phyloP scores from a whole-genome alignment of 140 eudicot species.

The Oenanthe javanica region DNA sequence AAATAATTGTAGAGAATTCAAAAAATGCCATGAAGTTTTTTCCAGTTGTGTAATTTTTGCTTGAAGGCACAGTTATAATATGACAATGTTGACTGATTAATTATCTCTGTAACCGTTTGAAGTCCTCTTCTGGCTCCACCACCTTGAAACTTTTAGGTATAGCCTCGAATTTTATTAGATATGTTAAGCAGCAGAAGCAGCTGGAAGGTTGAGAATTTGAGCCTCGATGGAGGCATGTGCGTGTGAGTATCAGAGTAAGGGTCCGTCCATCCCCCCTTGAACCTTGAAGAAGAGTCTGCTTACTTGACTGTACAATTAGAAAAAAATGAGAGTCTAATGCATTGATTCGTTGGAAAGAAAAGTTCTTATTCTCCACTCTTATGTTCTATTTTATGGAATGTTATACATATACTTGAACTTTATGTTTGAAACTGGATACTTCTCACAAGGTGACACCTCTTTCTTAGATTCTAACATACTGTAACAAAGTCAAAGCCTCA shows the following conservation, averaged over 20 bases:
- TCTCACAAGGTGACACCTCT: too few relatives aligned
- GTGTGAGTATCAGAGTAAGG: background rate
- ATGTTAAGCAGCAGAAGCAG: background rate
- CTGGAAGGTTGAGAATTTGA: background rate
- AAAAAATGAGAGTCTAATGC: background rate
- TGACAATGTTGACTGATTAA: too few relatives aligned
- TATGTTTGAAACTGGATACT: background rate
- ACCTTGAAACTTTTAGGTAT: too few relatives aligned
- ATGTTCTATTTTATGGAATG: background rate
- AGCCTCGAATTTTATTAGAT: background rate
- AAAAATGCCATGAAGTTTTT: background rate
- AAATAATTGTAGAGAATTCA: background rate
- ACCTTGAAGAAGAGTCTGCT: background rate
- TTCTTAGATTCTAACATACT: background rate
- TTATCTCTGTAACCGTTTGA: too few relatives aligned
- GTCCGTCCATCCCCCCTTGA: background rate
- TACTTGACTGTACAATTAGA: background rate
- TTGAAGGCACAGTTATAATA: background rate
- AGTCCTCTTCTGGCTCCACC: too few relatives aligned
- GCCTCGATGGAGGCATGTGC: background rate
- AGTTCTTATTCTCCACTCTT: conserved; percentile 2
- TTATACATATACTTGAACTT: background rate
- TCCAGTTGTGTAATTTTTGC: background rate
- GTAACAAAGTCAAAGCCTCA: background rate
- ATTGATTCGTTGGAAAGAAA: background rate